phyloP scores from a whole-genome alignment of 2,329 filamentous ascomycete species.

The Diaporthe caulivora region DNA sequence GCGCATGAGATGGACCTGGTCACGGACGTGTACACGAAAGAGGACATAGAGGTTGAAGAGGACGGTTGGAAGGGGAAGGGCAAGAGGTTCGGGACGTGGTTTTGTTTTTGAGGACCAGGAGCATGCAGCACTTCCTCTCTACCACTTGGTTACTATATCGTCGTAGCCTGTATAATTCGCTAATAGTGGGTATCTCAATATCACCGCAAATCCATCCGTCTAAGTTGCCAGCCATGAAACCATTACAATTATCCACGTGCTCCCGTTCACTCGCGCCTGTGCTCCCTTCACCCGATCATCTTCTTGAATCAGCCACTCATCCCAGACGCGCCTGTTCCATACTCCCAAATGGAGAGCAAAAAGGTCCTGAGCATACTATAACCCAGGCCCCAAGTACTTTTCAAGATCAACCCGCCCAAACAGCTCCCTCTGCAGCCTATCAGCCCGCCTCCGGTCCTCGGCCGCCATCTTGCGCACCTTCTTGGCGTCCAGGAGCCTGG shows the following conservation, averaged over 20 bases:
- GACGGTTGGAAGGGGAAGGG: slow-evolving; percentile 21
- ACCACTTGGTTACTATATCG: not conserved
- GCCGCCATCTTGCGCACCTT: slow-evolving; percentile 72
- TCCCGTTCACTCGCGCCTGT: too few relatives aligned
- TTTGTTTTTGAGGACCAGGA: slow-evolving; percentile 25
- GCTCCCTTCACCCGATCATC: not conserved
- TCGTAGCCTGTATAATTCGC: slow-evolving; percentile 6
- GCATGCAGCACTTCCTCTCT: not conserved
- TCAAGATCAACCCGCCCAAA: slow-evolving; percentile 82
- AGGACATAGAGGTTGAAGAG: slow-evolving; percentile 33
- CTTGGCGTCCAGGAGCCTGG: slow-evolving; percentile 74
- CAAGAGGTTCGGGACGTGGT: slow-evolving; percentile 26
- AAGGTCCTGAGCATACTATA: not conserved
- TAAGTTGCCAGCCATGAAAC: not conserved
- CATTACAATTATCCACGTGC: not conserved
- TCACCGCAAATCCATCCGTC: slow-evolving; percentile 1
- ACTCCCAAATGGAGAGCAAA: not conserved
- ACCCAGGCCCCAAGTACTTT: slow-evolving; percentile 71
- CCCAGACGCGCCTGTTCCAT: too few relatives aligned
- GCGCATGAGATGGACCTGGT: slow-evolving; percentile 43
- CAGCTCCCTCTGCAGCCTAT: slow-evolving; percentile 77
- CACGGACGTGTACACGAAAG: slow-evolving; percentile 42
- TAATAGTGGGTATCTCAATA: slow-evolving; percentile 28
- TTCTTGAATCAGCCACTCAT: not conserved
- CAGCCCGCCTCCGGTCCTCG: slow-evolving; percentile 72